phyloP scores from a whole-genome alignment of 2,329 filamentous ascomycete genomes.

The Dactylellina drechsleri region DNA sequence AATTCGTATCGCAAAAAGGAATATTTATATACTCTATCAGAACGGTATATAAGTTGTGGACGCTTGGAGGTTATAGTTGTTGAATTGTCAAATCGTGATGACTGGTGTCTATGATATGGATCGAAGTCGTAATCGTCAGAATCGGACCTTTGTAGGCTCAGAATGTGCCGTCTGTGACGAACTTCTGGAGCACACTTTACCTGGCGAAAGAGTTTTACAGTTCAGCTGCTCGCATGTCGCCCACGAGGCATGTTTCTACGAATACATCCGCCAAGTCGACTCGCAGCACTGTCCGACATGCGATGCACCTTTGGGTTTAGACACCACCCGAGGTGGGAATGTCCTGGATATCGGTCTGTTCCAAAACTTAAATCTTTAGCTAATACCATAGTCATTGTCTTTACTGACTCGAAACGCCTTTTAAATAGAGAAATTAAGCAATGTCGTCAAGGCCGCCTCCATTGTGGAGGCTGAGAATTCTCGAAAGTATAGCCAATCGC shows the following conservation, averaged over 20 bases:
- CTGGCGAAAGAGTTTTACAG: conserved; percentile 91
- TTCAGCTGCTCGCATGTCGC: conserved; percentile 97
- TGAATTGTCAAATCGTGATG: conserved; percentile 62
- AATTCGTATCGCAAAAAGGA: neutral
- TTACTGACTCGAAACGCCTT: conserved; percentile 55
- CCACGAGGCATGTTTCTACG: conserved; percentile 98
- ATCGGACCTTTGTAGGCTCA: conserved; percentile 93
- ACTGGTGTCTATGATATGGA: conserved; percentile 78
- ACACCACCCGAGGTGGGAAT: conserved; percentile 92
- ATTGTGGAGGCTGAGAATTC: conserved; percentile 59
- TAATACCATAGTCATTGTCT: conserved; percentile 13
- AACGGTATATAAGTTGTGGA: neutral
- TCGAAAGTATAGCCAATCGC: conserved; percentile 51
- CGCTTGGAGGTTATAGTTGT: conserved; percentile 55
- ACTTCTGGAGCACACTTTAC: conserved; percentile 91
- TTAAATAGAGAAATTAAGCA: conserved; percentile 86
- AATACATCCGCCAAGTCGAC: conserved; percentile 94
- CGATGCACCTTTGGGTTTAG: conserved; percentile 87
- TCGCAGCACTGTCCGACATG: conserved; percentile 94
- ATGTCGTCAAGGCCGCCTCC: conserved; percentile 85
- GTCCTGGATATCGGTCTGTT: conserved; percentile 85
- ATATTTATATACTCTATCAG: neutral
- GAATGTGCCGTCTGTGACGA: conserved; percentile 98
- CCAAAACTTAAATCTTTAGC: conserved; percentile 57
- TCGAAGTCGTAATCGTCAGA: conserved; percentile 79